phyloP scores from a whole-genome alignment of 306 rosid genomes.

The Lathyrus sativus region DNA sequence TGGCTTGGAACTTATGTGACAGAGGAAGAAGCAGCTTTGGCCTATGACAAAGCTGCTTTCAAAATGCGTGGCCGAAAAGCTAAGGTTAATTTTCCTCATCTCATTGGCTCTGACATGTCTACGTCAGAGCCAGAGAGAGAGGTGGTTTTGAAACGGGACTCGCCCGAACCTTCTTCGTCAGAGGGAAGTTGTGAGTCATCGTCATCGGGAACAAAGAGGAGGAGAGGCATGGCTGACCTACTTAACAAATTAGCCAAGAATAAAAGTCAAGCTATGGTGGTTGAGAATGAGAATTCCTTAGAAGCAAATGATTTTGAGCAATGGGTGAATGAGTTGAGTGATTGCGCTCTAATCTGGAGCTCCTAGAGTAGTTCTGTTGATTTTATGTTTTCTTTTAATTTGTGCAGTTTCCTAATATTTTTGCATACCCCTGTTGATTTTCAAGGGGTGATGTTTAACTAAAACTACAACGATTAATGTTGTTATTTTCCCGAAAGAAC shows the following conservation, averaged over 20 bases:
- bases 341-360: not conserved
- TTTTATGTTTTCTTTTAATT: too few species aligned
- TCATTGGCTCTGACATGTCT: not conserved
- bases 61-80: conserved; percentile 65
- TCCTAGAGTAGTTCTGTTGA: not conserved
- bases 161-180: not conserved
- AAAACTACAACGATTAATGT: not conserved
- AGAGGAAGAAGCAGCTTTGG: conserved; percentile 60
- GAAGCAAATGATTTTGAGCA: not conserved
- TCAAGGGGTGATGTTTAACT: conserved; percentile 22
- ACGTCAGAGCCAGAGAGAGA: not conserved
- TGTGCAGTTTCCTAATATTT: not conserved
- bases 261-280: not conserved
- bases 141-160: not conserved
- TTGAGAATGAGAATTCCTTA: not conserved
- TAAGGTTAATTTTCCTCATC: conserved; percentile 65
- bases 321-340: conserved; percentile 30
- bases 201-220: conserved; percentile 25
- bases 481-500: not conserved
- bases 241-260: conserved; percentile 38
- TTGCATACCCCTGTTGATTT: conserved; percentile 19
- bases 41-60: conserved; percentile 72
- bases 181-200: conserved; percentile 6
- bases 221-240: conserved; percentile 16
- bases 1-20: conserved; percentile 73